These are phyloP conservation scores for Alternaria viburni DNA, from an alignment of 2,329 filamentous ascomycete genomes.

Conservation along the genomic window DNA sequence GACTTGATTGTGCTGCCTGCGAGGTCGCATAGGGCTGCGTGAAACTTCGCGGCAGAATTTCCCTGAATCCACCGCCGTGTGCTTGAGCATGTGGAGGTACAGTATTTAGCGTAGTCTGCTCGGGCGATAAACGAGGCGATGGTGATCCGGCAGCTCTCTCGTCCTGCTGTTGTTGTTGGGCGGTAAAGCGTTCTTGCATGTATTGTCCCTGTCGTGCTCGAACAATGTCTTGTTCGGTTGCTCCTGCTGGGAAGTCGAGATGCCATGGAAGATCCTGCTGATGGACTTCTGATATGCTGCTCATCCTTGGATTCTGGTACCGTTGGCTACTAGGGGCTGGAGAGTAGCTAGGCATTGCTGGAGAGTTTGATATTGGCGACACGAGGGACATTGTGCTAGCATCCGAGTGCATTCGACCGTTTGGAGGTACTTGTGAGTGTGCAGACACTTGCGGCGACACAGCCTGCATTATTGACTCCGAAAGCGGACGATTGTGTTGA, in stretches of 20 bases:
- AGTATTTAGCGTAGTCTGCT: constrained; percentile 24
- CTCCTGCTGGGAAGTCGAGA: constrained; percentile 42
- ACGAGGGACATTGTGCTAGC: constrained; percentile 37
- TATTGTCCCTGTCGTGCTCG: constrained; percentile 45
- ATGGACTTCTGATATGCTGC: constrained; percentile 43
- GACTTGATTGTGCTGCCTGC: constrained; percentile 14
- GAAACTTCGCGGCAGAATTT: constrained; percentile 42
- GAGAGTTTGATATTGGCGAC: constrained; percentile 38
- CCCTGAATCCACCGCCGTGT: constrained; percentile 40
- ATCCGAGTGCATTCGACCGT: constrained; percentile 34
- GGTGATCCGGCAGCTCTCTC: constrained; percentile 40
- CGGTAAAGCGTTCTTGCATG: constrained; percentile 42
- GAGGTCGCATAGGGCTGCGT: constrained; percentile 33
- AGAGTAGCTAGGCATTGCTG: constrained; percentile 19
- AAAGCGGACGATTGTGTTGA: constrained; percentile 29
- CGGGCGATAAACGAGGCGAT: constrained; percentile 34
- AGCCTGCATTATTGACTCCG: constrained; percentile 38
- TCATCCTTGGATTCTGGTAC: constrained; percentile 41
- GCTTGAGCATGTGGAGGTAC: constrained; percentile 17
- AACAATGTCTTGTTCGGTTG: constrained; percentile 46
- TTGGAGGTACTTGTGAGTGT: constrained; percentile 31
- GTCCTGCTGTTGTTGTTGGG: constrained; percentile 40
- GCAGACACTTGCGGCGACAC: constrained; percentile 44
- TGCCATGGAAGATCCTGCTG: constrained; percentile 42
- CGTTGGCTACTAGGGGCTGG: constrained; percentile 22